Evolutionary conservation across 2,329 filamentous ascomycete genomes (phyloP), one percentile per base, ranked within the genome.

Genomic region (Rhexocercosporidium sp.): DNA sequence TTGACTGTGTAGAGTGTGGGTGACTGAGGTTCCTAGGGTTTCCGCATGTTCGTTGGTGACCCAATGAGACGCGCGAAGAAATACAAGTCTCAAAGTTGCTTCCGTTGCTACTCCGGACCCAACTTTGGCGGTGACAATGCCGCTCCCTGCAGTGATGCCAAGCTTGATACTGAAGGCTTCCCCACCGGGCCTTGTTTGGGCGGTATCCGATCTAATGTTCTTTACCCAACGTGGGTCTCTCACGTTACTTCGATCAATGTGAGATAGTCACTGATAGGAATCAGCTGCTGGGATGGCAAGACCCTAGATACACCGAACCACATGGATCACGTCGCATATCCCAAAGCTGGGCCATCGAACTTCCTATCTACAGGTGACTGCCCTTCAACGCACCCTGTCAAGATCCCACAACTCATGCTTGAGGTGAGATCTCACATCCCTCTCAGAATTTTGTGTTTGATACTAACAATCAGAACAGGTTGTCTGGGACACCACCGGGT

Each of bases 131-230:
- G 66, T 44, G 66, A 68, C 49, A 64, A 39, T 37, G 46, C 25
- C 9, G 53, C 62, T 25, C 51, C 62, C 14, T 46, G 51, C 27
- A 41, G 31, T 25, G 62, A 64, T 20, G 60, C 29, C 63, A 25
- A 41, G 47, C 34, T 31, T 11, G 61, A 62, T 22, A 69, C 59
- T 16, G 44, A 51, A 12, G 51, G 49, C 49, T 67, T 71, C 34
- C 69, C 69, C 6, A 69, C 64, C 6, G 20, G 20, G 5, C 73
- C 75, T 6, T 78, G 77, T 39, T 67, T 73, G 5, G 73, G 71
- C 1, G 76, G 77, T 8, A 77, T 78, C n/a, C 76, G 77, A 71
- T 73, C 74, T 9, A 77, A 75, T 39, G 59, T 78, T 22, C 70
- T 75, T 14, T 78, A 78, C 56, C 70, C 70, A 12, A 69, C 69